Conservation (phyloP, 1,139 yeast genomes). For the Candida smagusa region DNA sequence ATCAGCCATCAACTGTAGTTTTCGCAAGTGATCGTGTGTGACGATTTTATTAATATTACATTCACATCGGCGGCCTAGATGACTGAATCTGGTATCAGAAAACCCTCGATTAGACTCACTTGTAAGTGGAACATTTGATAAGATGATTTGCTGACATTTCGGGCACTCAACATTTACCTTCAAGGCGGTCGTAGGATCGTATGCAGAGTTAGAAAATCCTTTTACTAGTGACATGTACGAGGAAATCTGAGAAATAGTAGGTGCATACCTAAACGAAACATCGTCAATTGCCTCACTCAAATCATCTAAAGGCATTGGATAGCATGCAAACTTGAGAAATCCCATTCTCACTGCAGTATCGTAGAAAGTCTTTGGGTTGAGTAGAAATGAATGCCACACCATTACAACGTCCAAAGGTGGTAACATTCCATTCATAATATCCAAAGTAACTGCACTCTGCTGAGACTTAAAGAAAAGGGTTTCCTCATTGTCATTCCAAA, state of each 20-base stretch:
- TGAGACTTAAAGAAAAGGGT: neutral
- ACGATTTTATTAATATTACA: conserved; percentile 1
- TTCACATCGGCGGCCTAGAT: neutral
- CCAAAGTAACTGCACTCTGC: neutral
- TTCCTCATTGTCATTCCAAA: conserved; percentile 9
- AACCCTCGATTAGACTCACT: conserved; percentile 18
- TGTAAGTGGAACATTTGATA: conserved; percentile 14
- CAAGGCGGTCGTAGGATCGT: conserved; percentile 4
- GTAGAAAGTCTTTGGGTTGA: conserved; percentile 23
- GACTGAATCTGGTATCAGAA: conserved; percentile 14
- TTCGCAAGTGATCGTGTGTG: conserved; percentile 14
- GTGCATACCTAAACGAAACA: conserved; percentile 14
- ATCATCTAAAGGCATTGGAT: conserved; percentile 23
- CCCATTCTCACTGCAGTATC: conserved; percentile 24
- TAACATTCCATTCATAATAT: conserved; percentile 6
- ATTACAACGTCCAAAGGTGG: conserved; percentile 34
- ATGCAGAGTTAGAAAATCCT: conserved; percentile 2
- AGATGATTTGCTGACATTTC: conserved; percentile 11
- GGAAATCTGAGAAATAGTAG: neutral
- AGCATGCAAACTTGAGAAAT: conserved; percentile 17
- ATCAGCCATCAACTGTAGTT: conserved; percentile 17
- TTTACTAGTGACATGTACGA: neutral
- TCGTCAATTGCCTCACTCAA: conserved; percentile 17
- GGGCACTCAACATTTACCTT: conserved; percentile 15
- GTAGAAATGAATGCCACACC: conserved; percentile 35